Evolutionary conservation across 352 stramenopile species (phyloP).

Genomic region (Blastocystis sp.): DNA sequence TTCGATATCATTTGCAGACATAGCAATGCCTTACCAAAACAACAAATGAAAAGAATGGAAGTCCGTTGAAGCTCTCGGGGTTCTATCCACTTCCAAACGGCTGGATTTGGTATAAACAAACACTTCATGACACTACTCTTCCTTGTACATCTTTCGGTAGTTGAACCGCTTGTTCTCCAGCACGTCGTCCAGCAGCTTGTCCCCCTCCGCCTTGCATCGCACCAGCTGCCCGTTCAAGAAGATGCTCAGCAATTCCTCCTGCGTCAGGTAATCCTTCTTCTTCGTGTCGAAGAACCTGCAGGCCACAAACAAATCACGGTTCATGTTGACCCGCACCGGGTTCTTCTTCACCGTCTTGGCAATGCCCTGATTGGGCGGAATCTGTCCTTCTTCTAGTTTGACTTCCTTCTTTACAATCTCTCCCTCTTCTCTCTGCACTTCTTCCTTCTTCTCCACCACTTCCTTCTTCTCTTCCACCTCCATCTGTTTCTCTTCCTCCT

Average conservation of each 20-base stretch:
- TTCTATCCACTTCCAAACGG: not conserved
- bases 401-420: not conserved
- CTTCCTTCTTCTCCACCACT: not conserved
- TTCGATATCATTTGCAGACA: not conserved
- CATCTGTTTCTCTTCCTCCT: not conserved
- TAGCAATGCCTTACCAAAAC: not conserved
- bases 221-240: slow-evolving; percentile 23
- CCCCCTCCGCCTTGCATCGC: slow-evolving; percentile 39
- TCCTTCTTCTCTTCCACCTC: not conserved
- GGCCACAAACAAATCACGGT: slow-evolving; percentile 46
- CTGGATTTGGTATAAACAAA: slow-evolving; percentile 9
- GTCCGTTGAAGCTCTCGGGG: not conserved
- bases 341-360: not conserved
- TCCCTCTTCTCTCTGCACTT: not conserved
- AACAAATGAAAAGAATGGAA: not conserved
- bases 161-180: not conserved
- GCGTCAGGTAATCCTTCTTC: slow-evolving; percentile 26
- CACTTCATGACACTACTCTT: not conserved
- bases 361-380: not conserved
- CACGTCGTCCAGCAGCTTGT: slow-evolving; percentile 8
- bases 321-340: not conserved
- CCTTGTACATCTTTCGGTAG: slow-evolving; percentile 30
- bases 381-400: slow-evolving; percentile 6
- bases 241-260: slow-evolving; percentile 38
- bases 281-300: slow-evolving; percentile 62